phyloP scores from a whole-genome alignment of 2,329 filamentous ascomycete species.

The Eutypa lata region DNA sequence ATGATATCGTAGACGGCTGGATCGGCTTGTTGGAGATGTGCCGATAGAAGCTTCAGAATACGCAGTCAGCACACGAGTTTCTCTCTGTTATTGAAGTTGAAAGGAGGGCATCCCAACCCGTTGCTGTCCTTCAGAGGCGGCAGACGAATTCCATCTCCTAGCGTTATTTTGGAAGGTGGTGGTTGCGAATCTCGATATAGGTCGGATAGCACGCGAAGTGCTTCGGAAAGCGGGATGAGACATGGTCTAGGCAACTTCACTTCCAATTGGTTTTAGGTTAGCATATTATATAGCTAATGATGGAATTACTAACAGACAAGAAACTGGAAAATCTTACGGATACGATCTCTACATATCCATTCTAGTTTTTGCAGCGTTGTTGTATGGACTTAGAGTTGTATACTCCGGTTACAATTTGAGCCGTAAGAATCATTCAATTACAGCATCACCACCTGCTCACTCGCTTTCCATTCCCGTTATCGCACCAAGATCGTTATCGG shows the following conservation, averaged over 20 bases:
- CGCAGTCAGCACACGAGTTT: conserved; percentile 5
- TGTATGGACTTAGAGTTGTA: too few relatives aligned
- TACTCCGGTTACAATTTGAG: too few relatives aligned
- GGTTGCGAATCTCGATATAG: conserved; percentile 30
- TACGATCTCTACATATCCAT: too few relatives aligned
- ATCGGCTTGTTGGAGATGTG: conserved; percentile 79
- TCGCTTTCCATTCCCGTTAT: too few relatives aligned
- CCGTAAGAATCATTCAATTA: too few relatives aligned
- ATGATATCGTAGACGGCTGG: conserved; percentile 85
- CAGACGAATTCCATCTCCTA: conserved; percentile 43
- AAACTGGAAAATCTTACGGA: too few relatives aligned
- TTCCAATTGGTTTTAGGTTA: background rate
- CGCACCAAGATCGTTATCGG: too few relatives aligned
- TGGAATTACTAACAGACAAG: too few relatives aligned
- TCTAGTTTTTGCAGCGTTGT: too few relatives aligned
- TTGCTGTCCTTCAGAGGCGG: conserved; percentile 55
- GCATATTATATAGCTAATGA: background rate
- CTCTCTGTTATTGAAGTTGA: background rate
- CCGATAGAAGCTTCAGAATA: conserved; percentile 67
- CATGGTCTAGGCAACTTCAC: conserved; percentile 33
- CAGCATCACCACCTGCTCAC: too few relatives aligned
- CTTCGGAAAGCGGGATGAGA: conserved; percentile 45
- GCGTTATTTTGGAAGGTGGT: conserved; percentile 17
- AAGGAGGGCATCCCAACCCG: conserved; percentile 39
- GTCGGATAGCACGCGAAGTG: conserved; percentile 45